phyloP scores from a whole-genome alignment of 345 rosid species.

The Gossypium rotundifolium region DNA sequence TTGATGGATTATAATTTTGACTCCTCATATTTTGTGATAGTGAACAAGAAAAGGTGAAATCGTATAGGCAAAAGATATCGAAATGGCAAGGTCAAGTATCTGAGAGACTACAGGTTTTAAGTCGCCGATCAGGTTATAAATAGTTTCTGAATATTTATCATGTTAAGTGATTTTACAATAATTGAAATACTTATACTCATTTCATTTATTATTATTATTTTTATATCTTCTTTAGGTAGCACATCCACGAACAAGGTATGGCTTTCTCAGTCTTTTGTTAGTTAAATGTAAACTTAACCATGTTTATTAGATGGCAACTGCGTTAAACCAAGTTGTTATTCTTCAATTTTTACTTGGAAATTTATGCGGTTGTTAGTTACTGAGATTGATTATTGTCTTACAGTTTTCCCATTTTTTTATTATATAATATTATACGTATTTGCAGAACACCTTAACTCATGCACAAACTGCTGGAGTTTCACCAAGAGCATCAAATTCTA shows the following conservation, averaged over 20 bases:
- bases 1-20: constrained; percentile 1
- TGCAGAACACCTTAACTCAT: constrained; percentile 52
- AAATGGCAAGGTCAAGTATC: constrained; percentile 89
- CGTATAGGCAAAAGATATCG: constrained; percentile 75
- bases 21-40: constrained; percentile 23
- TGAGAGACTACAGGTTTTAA: constrained; percentile 66
- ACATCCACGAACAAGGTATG: constrained; percentile 61
- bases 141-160: not conserved
- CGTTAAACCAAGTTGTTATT: not conserved
- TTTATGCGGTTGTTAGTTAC: not conserved
- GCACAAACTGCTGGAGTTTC: constrained; percentile 48
- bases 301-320: not conserved
- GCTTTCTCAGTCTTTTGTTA: not conserved
- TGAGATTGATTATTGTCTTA: not conserved
- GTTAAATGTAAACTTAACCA: not conserved
- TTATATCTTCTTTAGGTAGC: constrained; percentile 34
- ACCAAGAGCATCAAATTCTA: constrained; percentile 34
- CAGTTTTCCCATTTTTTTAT: not conserved
- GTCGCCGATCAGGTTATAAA: constrained; percentile 49
- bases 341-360: not conserved
- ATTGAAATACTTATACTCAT: not conserved
- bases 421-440: constrained; percentile 13
- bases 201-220: not conserved
- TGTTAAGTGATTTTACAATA: not conserved
- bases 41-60: constrained; percentile 76